Evolutionary conservation across 2,329 filamentous ascomycete genomes (phyloP).

Genomic region (Cladophialophora immunda): DNA sequence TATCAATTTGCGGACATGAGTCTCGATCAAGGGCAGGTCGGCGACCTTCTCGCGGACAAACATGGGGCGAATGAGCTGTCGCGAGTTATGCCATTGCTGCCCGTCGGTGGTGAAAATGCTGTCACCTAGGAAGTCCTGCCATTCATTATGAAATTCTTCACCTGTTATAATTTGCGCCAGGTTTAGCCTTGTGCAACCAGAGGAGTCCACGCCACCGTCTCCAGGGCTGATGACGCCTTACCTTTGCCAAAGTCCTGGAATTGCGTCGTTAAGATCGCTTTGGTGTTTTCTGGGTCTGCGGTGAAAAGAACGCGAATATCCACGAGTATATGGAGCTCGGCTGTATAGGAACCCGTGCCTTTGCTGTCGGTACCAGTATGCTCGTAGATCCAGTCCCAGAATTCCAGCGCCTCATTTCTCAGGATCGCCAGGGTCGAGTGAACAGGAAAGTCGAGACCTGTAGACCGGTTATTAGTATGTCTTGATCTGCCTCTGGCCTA

Average conservation of each 20-base stretch:
- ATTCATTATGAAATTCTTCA: conserved; percentile 73
- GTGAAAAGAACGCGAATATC: conserved; percentile 73
- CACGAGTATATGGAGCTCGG: conserved; percentile 34
- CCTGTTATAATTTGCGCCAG: conserved; percentile 13
- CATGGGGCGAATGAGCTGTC: conserved; percentile 86
- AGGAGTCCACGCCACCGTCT: neutral
- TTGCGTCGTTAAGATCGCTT: conserved; percentile 86
- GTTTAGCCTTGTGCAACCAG: neutral
- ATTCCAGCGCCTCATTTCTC: conserved; percentile 36
- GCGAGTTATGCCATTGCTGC: conserved; percentile 77
- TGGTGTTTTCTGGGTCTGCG: conserved; percentile 86
- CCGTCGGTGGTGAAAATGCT: conserved; percentile 86
- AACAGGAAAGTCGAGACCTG: conserved; percentile 38
- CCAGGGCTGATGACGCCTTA: neutral
- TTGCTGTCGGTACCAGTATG: conserved; percentile 30
- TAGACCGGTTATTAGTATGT: conserved; percentile 2
- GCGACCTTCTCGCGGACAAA: conserved; percentile 86
- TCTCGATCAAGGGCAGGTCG: conserved; percentile 83
- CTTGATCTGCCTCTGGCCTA: neutral
- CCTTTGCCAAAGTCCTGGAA: conserved; percentile 87
- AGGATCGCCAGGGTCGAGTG: conserved; percentile 33
- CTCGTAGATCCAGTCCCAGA: conserved; percentile 37
- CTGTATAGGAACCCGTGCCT: conserved; percentile 32
- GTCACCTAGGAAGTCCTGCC: conserved; percentile 83
- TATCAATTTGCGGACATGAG: conserved; percentile 77